Conservation (phyloP, 805 yeast species). For the Phaffomyces opuntiae region DNA sequence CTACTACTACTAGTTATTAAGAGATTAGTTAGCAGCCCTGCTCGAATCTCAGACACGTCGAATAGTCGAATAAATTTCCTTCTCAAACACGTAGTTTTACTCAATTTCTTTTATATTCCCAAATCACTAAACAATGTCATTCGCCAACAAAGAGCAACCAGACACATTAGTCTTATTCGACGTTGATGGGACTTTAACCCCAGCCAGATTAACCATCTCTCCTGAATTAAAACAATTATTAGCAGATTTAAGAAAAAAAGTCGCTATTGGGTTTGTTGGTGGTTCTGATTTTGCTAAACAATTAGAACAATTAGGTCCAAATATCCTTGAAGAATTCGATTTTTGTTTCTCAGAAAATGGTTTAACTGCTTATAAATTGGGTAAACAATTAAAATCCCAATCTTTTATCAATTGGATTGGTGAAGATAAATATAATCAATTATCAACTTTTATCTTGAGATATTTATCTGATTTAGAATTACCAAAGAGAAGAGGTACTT, state of each 20-base stretch:
- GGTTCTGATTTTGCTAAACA: constrained; percentile 40
- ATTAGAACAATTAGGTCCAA: constrained; percentile 88
- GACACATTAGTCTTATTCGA: constrained; percentile 89
- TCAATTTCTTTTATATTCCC: neutral
- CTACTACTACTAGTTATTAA: no score
- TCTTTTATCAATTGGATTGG: constrained; percentile 95
- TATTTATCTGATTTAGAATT: constrained; percentile 82
- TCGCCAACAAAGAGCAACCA: constrained; percentile 72
- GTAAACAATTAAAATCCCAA: constrained; percentile 84
- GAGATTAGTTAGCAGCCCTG: no score
- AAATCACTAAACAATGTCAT: constrained; percentile 35
- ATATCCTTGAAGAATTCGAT: constrained; percentile 76
- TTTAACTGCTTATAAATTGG: constrained; percentile 91
- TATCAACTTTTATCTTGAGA: constrained; percentile 76
- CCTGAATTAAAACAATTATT: constrained; percentile 73
- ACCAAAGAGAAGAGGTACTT: constrained; percentile 98
- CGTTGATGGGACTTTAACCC: constrained; percentile 97
- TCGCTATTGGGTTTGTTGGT: constrained; percentile 52
- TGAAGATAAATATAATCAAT: constrained; percentile 84
- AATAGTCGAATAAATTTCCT: no score
- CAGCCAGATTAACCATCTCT: constrained; percentile 79
- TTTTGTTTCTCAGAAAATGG: constrained; percentile 98
- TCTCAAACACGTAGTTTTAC: neutral
- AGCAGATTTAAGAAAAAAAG: constrained; percentile 77
- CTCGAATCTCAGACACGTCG: no score